Conservation (phyloP, 805 yeast species). For the Hanseniaspora jakobsenii region DNA sequence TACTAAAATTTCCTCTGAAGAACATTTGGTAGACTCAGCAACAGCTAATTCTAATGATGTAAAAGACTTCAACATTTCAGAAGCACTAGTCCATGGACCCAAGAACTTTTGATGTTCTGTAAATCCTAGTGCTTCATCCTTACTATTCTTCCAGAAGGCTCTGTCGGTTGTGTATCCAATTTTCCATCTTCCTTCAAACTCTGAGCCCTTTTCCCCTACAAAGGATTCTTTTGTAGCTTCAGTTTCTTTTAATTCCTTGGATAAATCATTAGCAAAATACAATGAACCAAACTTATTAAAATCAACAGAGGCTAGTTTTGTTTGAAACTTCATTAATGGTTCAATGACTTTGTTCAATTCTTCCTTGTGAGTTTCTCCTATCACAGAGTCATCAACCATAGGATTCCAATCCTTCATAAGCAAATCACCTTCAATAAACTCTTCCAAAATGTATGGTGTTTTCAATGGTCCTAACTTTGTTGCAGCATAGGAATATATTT, state of each 20-base stretch:
- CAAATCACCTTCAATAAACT: constrained; percentile 63
- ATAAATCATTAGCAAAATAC: constrained; percentile 62
- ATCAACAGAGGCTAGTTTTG: constrained; percentile 39
- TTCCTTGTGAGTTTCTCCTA: constrained; percentile 36
- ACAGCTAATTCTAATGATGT: constrained; percentile 58
- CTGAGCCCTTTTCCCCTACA: constrained; percentile 45
- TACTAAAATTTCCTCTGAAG: constrained; percentile 44
- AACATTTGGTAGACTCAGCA: constrained; percentile 39
- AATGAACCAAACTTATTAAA: constrained; percentile 73
- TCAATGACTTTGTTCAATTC: constrained; percentile 50
- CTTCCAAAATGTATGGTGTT: constrained; percentile 71
- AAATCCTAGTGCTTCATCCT: constrained; percentile 43
- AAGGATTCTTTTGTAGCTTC: constrained; percentile 30
- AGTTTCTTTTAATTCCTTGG: constrained; percentile 23
- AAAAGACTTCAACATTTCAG: constrained; percentile 50
- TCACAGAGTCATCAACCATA: constrained; percentile 43
- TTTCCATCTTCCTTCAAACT: constrained; percentile 59
- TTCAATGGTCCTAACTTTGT: constrained; percentile 50
- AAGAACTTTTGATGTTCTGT: constrained; percentile 37
- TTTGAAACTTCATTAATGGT: constrained; percentile 60
- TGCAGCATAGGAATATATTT: constrained; percentile 54
- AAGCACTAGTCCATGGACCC: constrained; percentile 75
- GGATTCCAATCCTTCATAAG: constrained; percentile 91
- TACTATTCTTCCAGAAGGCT: constrained; percentile 48
- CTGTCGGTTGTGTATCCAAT: constrained; percentile 85